A percentile compares a stretch with the other conserved stretches of the same genome.
Conservation (phyloP, 148 eudicot genomes). For the Diospyros kaki region DNA sequence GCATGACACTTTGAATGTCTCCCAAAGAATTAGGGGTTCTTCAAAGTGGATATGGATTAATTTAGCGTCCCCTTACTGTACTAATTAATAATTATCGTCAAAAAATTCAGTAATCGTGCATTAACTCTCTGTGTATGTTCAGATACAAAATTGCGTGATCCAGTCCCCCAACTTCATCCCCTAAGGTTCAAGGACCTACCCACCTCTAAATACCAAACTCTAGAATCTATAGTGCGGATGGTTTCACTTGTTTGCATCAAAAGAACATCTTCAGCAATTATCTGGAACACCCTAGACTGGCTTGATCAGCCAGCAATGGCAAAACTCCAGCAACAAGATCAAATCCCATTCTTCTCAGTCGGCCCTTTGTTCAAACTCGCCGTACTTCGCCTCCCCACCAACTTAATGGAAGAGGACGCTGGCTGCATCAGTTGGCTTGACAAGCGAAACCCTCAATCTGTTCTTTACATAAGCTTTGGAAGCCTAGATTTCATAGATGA, state of each 20-base stretch:
- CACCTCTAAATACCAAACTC: neutral
- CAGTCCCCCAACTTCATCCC: constrained; percentile 14
- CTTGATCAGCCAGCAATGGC: constrained; percentile 9
- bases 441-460: constrained; percentile 15
- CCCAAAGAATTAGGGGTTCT: no score
- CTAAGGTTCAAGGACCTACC: constrained; percentile 14
- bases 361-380: constrained; percentile 17
- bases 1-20: no score
- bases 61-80: no score
- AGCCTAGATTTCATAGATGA: constrained; percentile 16
- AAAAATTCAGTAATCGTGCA: no score
- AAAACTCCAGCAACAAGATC: constrained; percentile 10
- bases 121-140: neutral
- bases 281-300: constrained; percentile 14
- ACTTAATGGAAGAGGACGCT: constrained; percentile 12
- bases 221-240: neutral
- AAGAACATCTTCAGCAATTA: constrained; percentile 3
- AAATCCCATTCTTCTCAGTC: constrained; percentile 10
- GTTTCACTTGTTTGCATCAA: neutral
- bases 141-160: constrained; percentile 5
- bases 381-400: constrained; percentile 1
- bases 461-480: constrained; percentile 21
- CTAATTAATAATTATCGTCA: no score
- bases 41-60: no score
- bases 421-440: constrained; percentile 23